Base-by-base conservation (phyloP, 2,329 filamentous ascomycete genomes). In the Taxawa tesnikishii region DNA sequence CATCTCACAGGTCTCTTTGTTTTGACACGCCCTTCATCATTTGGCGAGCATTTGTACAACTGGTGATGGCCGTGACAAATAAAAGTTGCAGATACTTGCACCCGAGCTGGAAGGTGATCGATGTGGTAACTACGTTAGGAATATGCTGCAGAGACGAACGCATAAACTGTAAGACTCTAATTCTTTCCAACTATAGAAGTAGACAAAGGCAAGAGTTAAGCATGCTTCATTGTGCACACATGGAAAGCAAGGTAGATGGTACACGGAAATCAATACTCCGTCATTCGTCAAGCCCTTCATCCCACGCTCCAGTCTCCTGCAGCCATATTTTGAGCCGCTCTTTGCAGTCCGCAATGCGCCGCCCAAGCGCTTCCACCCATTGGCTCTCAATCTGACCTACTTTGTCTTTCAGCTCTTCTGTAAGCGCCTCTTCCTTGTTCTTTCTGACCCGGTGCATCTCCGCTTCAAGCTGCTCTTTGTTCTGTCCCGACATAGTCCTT, bases 341-440 rank as follows among this genome's bases (percentile, higher is more conserved):
- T 56, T 83, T 88, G 40, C 87, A 76, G 11, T 65, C 69, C 38
- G 71, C 72, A 44, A 96, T 68, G 34, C 76, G 73, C 40, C 77
- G 75, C 1, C 87, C 88, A n/a, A 96, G 63, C 4, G 83, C 85
- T 47, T 84, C 82, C 21, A 70, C 67, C 88, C 90, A 96, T 58
- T 93, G 84, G 33, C 84, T 80, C 57, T 94, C 85, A 19, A 96
- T 83, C 41, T 87, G 74, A 18, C 79, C 73, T 2, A 94, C 90
- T 58, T 92, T 93, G 49, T 94, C 88, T 59, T 96, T 90, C 43
- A 96, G 58, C 49, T 94, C 88, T 29, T 78, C 75, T 5, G 85
- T 94, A 48, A 94, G 58, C 34, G 71, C 60, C 21, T 63, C 60
- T 47, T 81, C 80, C 55, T 92, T 83, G 29, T 70, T 67, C n/a